Base-by-base conservation (phyloP, 169 alveolate genomes). In the Miamiensis avidus region DNA sequence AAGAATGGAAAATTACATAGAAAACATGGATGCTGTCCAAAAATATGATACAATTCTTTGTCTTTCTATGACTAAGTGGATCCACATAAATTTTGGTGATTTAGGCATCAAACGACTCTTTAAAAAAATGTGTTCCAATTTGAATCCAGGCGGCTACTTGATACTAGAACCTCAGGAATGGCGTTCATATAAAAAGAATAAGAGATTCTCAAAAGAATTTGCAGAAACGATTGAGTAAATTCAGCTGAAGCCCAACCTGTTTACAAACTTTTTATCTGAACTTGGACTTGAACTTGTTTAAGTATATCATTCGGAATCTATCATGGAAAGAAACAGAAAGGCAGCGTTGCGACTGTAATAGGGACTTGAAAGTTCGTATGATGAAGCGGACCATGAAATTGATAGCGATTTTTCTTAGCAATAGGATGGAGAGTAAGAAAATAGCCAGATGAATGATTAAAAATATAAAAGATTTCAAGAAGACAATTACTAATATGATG, bases 1-100 rank as follows among this genome's bases (percentile, higher is more conserved):
- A 49, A 84, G 93, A 88, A 78, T 91, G 28, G 92, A 91, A 83
- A 91, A 93, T 69, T 91, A 82, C 79, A 82, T 93, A 25, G 88
- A 78, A 84, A 84, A 85, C 74, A 84, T 89, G 0, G 78, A 82
- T 26, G 65, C 72, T 33, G 77, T 33, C 25, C 94, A 93, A 82
- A 82, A 82, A 65, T 91, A 76, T 78, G 97, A 94, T 82, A 86
- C 89, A 15, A 84, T 94, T 20, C 49, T 84, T 26, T 93, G 97
- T 49, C 87, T 93, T 74, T 82, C 91, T 25, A 84, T 92, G 1
- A 82, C 89, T 0, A 94, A 94, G 76, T 94, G 93, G 90, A 87
- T 94, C 30, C 97, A 94, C 78, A 72, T 94, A 16, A 90, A 89
- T 87, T 91, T 78, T 82, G 95, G 95, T 29, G 97, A 94, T 81